Evolutionary conservation across 306 rosid genomes (phyloP), one percentile per base, ranked within the genome.

Genomic region (Ceratonia siliqua): DNA sequence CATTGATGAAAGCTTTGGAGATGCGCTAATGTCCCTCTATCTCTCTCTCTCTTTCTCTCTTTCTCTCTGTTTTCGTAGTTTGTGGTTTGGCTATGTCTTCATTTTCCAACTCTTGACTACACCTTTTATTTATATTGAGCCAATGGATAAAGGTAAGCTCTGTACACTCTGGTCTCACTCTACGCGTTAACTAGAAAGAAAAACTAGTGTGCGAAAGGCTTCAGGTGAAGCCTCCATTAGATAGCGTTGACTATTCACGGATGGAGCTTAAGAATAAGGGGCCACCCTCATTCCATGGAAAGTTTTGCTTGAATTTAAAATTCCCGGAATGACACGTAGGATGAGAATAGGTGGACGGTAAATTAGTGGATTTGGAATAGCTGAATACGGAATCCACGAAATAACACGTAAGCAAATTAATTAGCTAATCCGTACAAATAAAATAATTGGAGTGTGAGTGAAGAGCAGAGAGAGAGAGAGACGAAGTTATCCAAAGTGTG

Each of bases 1-100:
- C 98, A 93, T 91, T 77, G 85, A 81, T 46, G 36, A 52, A n/a
- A 17, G 35, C 67, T 38, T 52, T 35, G 64, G n/a, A 43, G n/a
- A 14, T 36, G 5, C 5, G 8, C 21, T 86, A 70, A 67, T 73
- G 62, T 61, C 41, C 2, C 48, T 55, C 33, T 74, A 52, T 74
- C 45, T 63, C 25, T 62, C 54, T 41, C 25, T 65, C 50, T 68
- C 35, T 18, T 13, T 79, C 21, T 43, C 27, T 24, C 33, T 3
- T 3, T 6, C 2, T 2, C 21, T 5, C 21, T 56, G 46, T 36
- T 59, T 28, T n/a, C n/a, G n/a, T n/a, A n/a, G n/a, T n/a, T n/a
- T n/a, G n/a, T n/a, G n/a, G 15, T 0, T 2, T 38, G 30, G 27
- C 18, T n/a, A 6, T 36, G 75, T 62, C 63, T 74, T 35, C 62